Base-by-base conservation (phyloP, 2,329 filamentous ascomycete species). In the Colletotrichum sp. region DNA sequence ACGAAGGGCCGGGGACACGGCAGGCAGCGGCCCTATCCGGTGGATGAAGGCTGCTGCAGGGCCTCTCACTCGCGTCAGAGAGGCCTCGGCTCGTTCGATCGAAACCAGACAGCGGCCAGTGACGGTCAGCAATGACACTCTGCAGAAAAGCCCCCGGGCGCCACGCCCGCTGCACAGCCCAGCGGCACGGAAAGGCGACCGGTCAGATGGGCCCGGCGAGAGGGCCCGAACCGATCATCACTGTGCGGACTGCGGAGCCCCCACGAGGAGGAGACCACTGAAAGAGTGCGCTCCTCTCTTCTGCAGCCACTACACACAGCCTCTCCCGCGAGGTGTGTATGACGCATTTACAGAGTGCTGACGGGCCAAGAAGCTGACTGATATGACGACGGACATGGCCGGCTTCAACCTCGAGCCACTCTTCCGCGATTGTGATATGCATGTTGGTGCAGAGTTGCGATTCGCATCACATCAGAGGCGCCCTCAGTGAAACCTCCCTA, bases 331-430 rank as follows among this genome's bases (percentile, higher is more conserved):
- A 64, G 30, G 27, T 6, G 48, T 57, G 57, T 52, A 25, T 15
- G 52, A 34, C 55, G 57, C 36, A 32, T 63, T 9, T 15, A 68
- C 63, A 75, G 61, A 71, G 72, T 75, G 63, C 72, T 72, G 68
- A 67, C 72, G 19, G 25, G 63, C 69, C 63, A 75, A 72, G 68
- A 52, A 36, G 64, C 63, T 75, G 69, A 68, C 63, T 28, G n/a
- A 52, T 13, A 32, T 65, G 16, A 34, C 28, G 8, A 68, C 64
- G 64, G 70, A 64, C 44, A 59, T 71, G 48, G 34, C 70, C 64
- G 65, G 30, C 70, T 64, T 64, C 48, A 60, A 60, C 48, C 13
- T 65, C 44, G 12, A 65, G 28, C 34, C 44, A n/a, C n/a, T 25
- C 28, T 16, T 57, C 8, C 27, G 44, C 16, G 15, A 25, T 22